A percentile compares a stretch with the other conserved stretches of the same genome.
These are phyloP conservation scores for Starmerella cellae DNA, from an alignment of 805 yeast genomes.

Conservation along the genomic window DNA sequence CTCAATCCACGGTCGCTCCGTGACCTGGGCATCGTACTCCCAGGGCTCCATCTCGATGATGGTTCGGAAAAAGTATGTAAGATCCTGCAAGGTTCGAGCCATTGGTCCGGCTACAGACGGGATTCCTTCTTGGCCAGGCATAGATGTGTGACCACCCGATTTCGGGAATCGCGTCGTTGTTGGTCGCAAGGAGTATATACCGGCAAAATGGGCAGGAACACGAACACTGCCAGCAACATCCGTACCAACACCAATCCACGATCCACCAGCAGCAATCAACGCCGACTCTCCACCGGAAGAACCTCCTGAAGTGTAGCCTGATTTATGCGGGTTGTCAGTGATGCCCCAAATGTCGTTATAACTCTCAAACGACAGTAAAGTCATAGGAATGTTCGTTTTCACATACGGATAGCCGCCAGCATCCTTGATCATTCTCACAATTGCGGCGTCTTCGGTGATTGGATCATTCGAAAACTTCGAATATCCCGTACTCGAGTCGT, in stretches of 20 bases:
- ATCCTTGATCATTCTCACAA: constrained; percentile 34
- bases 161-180: constrained; percentile 39
- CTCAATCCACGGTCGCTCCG: constrained; percentile 41
- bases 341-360: constrained; percentile 42
- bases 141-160: constrained; percentile 29
- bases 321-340: constrained; percentile 38
- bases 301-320: constrained; percentile 38
- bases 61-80: constrained; percentile 37
- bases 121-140: constrained; percentile 39
- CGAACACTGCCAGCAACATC: constrained; percentile 47
- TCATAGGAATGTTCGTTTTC: constrained; percentile 44
- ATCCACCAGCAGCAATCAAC: constrained; percentile 35
- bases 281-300: constrained; percentile 44
- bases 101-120: constrained; percentile 28
- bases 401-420: constrained; percentile 45
- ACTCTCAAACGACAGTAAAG: constrained; percentile 43
- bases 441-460: constrained; percentile 30
- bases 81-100: constrained; percentile 39
- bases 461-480: constrained; percentile 34
- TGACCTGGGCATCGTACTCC: constrained; percentile 34
- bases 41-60: constrained; percentile 22
- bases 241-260: constrained; percentile 41
- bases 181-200: constrained; percentile 39
- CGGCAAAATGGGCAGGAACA: constrained; percentile 41
- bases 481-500: constrained; percentile 40